A percentile compares a stretch with the other conserved stretches of the same genome.
Evolutionary conservation across 768 basidiomycete species (phyloP).

Genomic region (Pholiota molesta): DNA sequence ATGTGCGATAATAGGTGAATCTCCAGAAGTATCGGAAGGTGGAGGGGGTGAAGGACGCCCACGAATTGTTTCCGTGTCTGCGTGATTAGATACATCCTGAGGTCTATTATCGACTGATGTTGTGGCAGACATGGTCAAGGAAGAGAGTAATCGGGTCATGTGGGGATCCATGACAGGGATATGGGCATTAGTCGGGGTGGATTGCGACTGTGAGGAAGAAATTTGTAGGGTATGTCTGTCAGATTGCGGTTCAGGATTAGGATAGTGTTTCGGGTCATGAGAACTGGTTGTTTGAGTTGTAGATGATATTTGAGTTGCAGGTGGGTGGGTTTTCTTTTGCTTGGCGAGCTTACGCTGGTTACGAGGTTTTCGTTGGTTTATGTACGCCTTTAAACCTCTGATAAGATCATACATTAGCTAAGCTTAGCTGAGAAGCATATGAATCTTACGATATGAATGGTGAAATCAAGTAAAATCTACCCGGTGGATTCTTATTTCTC

Average conservation of each 20-base stretch:
- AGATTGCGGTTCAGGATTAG: slow-evolving; percentile 67
- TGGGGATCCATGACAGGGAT: slow-evolving; percentile 60
- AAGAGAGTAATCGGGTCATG: slow-evolving; percentile 67
- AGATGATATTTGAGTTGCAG: slow-evolving; percentile 8
- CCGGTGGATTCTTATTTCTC: slow-evolving; percentile 57
- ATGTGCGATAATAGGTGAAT: slow-evolving; percentile 17
- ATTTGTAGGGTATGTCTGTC: slow-evolving; percentile 66
- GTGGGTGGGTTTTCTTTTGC: slow-evolving; percentile 19
- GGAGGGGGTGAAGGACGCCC: slow-evolving; percentile 14
- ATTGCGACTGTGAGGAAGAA: slow-evolving; percentile 60
- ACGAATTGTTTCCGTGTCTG: neutral
- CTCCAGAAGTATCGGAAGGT: slow-evolving; percentile 18
- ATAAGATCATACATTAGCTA: slow-evolving; percentile 11
- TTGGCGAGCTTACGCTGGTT: slow-evolving; percentile 33
- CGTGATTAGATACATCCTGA: neutral
- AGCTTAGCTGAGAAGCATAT: neutral
- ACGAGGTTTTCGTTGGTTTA: slow-evolving; percentile 64
- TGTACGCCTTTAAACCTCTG: slow-evolving; percentile 68
- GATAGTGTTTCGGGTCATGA: slow-evolving; percentile 51
- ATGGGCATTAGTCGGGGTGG: slow-evolving; percentile 34
- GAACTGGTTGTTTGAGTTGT: slow-evolving; percentile 16
- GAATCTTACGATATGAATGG: slow-evolving; percentile 82
- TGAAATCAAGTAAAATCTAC: slow-evolving; percentile 93
- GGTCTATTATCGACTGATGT: slow-evolving; percentile 18
- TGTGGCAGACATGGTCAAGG: slow-evolving; percentile 59